These are phyloP conservation scores for Cryptococcus sp. DNA, from an alignment of 1,284 basidiomycete species.

Conservation along the genomic window DNA sequence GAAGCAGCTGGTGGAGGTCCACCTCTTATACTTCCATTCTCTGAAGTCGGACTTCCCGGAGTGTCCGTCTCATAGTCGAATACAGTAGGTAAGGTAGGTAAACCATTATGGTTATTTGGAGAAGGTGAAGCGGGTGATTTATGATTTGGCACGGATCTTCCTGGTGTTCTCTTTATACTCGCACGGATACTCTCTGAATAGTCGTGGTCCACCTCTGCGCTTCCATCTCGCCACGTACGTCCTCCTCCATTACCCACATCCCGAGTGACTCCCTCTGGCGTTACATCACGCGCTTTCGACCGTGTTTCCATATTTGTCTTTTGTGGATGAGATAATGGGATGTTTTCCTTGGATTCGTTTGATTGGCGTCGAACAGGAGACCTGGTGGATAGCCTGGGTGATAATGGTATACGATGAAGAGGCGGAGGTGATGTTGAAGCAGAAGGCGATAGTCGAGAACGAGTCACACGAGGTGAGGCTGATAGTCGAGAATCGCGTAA, in stretches of 20 bases:
- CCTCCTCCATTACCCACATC: conserved; percentile 11
- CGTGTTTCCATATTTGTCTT: neutral
- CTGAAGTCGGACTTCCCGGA: conserved; percentile 4
- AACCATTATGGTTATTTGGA: conserved; percentile 11
- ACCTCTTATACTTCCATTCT: neutral
- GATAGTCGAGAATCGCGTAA: no score
- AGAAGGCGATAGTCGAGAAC: no score
- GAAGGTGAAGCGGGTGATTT: conserved; percentile 3
- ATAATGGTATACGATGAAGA: conserved; percentile 1
- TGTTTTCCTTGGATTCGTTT: conserved; percentile 7
- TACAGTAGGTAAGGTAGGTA: conserved; percentile 32
- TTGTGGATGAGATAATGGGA: conserved; percentile 3
- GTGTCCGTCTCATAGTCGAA: conserved; percentile 13
- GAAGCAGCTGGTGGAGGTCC: conserved; percentile 1
- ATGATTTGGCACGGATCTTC: conserved; percentile 8
- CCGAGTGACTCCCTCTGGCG: neutral
- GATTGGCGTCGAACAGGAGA: neutral
- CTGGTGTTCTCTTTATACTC: neutral
- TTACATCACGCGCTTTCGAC: neutral
- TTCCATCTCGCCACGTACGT: conserved; percentile 13
- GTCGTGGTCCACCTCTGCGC: conserved; percentile 9
- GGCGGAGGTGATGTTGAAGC: neutral
- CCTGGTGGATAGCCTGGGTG: neutral
- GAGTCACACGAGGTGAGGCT: no score
- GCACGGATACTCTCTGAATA: neutral